Evolutionary conservation across 495 filamentous ascomycete genomes (phyloP).

Genomic region (Podospora pseudoanserina): DNA sequence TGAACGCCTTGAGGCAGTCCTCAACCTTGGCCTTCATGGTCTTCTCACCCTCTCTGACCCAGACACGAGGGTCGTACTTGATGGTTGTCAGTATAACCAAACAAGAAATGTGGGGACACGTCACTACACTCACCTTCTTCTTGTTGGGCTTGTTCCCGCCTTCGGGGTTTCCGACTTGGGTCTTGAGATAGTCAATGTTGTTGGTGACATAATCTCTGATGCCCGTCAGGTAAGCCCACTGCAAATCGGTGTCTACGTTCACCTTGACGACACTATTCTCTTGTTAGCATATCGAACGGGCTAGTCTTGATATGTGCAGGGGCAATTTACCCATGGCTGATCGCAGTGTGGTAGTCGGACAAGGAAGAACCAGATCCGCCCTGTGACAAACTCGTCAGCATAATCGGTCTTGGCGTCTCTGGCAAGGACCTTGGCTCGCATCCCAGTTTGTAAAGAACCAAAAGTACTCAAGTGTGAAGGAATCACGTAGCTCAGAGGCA

Average conservation of each 20-base stretch:
- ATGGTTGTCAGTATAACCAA: constrained; percentile 32
- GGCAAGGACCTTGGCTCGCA: too few relatives aligned
- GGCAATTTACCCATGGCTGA: constrained; percentile 44
- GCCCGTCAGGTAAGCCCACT: constrained; percentile 72
- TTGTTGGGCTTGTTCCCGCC: constrained; percentile 98
- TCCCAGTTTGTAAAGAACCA: too few relatives aligned
- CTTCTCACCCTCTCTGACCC: constrained; percentile 58
- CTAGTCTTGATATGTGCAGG: background rate
- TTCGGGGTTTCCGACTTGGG: constrained; percentile 89
- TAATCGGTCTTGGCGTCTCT: too few relatives aligned
- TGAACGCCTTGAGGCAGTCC: constrained; percentile 86
- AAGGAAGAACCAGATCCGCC: constrained; percentile 89
- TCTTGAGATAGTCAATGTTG: constrained; percentile 91
- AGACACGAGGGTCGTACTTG: constrained; percentile 61
- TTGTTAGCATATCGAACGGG: constrained; percentile 30
- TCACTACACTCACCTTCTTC: constrained; percentile 46
- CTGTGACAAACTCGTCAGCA: too few relatives aligned
- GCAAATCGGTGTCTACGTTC: constrained; percentile 82
- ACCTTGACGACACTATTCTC: constrained; percentile 88
- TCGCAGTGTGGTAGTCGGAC: constrained; percentile 82
- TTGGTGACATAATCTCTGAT: constrained; percentile 72
- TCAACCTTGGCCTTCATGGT: constrained; percentile 81
- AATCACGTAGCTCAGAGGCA: too few relatives aligned
- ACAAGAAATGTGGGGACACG: background rate
- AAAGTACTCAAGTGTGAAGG: too few relatives aligned